Conservation (phyloP, 2,329 filamentous ascomycete genomes). For the Aspergillus sp. region DNA sequence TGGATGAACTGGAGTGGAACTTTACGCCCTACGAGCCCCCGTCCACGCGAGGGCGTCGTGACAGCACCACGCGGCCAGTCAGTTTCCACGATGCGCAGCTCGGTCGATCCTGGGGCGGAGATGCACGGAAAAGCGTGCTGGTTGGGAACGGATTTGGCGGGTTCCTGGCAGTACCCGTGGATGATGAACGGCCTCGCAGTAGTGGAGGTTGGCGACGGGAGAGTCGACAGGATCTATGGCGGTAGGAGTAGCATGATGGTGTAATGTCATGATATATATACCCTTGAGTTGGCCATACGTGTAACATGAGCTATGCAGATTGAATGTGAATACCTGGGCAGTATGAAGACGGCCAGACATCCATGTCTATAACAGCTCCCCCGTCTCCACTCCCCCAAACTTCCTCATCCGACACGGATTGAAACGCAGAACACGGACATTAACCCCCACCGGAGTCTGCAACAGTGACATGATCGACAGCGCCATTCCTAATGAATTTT, state of each 20-base stretch:
- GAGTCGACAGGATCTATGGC: constrained; percentile 39
- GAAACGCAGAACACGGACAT: neutral
- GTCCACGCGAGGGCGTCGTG: constrained; percentile 31
- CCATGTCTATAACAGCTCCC: neutral
- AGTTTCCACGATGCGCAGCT: constrained; percentile 45
- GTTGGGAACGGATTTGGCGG: constrained; percentile 67
- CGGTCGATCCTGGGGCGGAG: constrained; percentile 58
- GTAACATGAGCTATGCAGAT: neutral
- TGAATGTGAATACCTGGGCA: neutral
- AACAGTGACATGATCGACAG: neutral
- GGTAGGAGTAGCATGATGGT: constrained; percentile 19
- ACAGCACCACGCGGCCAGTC: constrained; percentile 44
- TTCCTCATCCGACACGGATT: neutral
- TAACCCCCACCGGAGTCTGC: no score
- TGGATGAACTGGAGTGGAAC: constrained; percentile 66
- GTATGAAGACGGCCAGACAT: neutral
- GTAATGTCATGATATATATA: constrained; percentile 10
- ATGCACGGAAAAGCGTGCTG: constrained; percentile 59
- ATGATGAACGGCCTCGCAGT: constrained; percentile 42
- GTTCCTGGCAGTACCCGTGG: constrained; percentile 61
- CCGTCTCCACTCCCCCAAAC: neutral
- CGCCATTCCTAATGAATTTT: no score
- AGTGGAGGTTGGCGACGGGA: constrained; percentile 31
- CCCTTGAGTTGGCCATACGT: neutral
- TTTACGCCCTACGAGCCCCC: constrained; percentile 59